Conservation (phyloP, 2,329 filamentous ascomycete species). For the Neofusicoccum parvum region DNA sequence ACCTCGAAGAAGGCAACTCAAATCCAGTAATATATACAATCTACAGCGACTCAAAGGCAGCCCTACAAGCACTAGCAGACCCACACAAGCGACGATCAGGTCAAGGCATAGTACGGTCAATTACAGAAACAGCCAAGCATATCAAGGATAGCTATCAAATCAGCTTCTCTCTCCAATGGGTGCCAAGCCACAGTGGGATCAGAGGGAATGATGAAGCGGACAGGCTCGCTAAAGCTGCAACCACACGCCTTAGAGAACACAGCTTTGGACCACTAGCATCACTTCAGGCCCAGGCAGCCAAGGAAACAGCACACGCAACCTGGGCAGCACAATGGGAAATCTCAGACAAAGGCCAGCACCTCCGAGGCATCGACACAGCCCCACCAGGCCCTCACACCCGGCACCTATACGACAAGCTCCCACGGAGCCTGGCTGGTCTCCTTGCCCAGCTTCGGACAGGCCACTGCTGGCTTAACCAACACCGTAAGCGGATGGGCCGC, state of each 20-base stretch:
- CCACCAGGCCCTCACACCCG: neutral
- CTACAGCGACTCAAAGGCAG: neutral
- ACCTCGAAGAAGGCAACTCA: neutral
- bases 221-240: too few relatives aligned
- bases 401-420: neutral
- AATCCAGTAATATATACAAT: neutral
- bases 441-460: neutral
- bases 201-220: constrained; percentile 22
- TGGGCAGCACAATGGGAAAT: neutral
- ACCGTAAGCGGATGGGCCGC: too few relatives aligned
- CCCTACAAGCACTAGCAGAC: neutral
- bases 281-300: too few relatives aligned
- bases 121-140: neutral
- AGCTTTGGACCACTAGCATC: too few relatives aligned
- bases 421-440: neutral
- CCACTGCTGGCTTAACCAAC: neutral
- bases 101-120: neutral
- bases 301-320: neutral
- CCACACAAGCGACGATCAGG: neutral
- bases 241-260: too few relatives aligned
- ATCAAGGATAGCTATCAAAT: neutral
- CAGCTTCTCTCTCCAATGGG: constrained; percentile 21
- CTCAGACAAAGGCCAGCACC: neutral
- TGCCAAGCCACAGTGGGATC: constrained; percentile 16
- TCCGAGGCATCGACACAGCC: neutral